Base-by-base conservation (phyloP, 148 eudicot species). In the Agrostemma githago region DNA sequence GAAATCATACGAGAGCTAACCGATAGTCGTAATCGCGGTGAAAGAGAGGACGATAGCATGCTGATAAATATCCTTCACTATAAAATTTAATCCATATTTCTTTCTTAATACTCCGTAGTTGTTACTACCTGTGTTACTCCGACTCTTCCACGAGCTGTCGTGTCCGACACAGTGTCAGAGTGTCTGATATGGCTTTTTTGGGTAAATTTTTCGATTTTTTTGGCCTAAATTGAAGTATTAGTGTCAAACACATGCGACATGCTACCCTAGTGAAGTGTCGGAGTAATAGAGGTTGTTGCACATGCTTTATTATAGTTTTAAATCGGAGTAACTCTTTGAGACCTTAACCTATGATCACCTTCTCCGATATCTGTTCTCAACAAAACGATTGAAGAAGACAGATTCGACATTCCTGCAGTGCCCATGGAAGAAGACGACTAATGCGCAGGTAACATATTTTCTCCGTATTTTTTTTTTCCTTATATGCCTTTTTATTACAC, bases 401-500 rank as follows among this genome's bases (percentile, higher is more conserved):
- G 97, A 80, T 91, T 91, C 72, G 92, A 91, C 80, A 80, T 89
- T 62, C 98, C 98, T 5, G 98, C 88, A 3, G 97, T 94, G 73
- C 98, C 98, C 0, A 94, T 91, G 98, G 98, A 94, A 79, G 96
- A 91, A 78, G 98, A 89, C 78, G 75, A 79, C 44, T 80, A 48
- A 46, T 58, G 11, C 26, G 17, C 39, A 2, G 76, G 74, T 74
- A 60, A 68, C 34, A 26, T 26, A 26, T 26, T 26, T 26, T 26
- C 34, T 26, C 34, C 34, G 34, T 26, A 26, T 72, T 56, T 72
- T 37, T 4, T 72, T 46, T 42, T 37, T n/a, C 2, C 38, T 74
- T 17, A 6, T 17, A 41, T 63, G 38, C 70, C 54, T 38, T n/a
- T n/a, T n/a, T 4, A 74, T 26, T 16, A 17, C 26, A 14, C 44